phyloP scores from a whole-genome alignment of 495 filamentous ascomycete species.

The Hamigera avellanea region DNA sequence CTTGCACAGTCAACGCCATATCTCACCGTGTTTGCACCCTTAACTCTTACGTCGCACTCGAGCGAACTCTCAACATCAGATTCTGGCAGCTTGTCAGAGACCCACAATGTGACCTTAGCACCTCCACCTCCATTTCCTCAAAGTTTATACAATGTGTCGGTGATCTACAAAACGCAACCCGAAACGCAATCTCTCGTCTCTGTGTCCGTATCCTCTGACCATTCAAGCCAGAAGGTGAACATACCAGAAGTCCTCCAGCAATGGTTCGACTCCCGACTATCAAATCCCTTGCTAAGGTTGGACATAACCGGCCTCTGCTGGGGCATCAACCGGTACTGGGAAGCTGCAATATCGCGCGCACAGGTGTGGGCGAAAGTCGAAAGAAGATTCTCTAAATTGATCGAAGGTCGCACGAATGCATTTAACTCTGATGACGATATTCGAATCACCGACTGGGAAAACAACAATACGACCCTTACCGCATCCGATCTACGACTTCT shows the following conservation, averaged over 20 bases:
- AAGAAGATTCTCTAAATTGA: conserved; percentile 10
- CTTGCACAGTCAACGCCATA: conserved; percentile 19
- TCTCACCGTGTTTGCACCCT: conserved; percentile 26
- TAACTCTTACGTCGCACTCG: conserved; percentile 20
- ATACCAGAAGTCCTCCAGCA: conserved; percentile 21
- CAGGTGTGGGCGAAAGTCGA: conserved; percentile 27
- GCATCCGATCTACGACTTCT: conserved; percentile 18
- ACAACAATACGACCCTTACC: conserved; percentile 2
- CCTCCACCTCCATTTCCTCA: conserved; percentile 27
- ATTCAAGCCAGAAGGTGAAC: conserved; percentile 12
- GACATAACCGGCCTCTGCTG: conserved; percentile 33
- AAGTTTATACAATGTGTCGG: conserved; percentile 20
- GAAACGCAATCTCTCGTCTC: conserved; percentile 24
- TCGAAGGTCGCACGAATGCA: neutral
- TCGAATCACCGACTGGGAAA: neutral
- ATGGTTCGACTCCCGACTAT: conserved; percentile 28
- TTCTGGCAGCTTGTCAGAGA: conserved; percentile 15
- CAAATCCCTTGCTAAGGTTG: conserved; percentile 23
- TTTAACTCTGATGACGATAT: neutral
- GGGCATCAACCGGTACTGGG: conserved; percentile 35
- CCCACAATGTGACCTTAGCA: conserved; percentile 25
- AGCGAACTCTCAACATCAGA: conserved; percentile 9
- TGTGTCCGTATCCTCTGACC: conserved; percentile 15
- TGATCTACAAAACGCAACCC: conserved; percentile 30
- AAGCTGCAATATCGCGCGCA: conserved; percentile 25